phyloP scores from a whole-genome alignment of 2,329 filamentous ascomycete species.

The Daldinia eschscholtzii region DNA sequence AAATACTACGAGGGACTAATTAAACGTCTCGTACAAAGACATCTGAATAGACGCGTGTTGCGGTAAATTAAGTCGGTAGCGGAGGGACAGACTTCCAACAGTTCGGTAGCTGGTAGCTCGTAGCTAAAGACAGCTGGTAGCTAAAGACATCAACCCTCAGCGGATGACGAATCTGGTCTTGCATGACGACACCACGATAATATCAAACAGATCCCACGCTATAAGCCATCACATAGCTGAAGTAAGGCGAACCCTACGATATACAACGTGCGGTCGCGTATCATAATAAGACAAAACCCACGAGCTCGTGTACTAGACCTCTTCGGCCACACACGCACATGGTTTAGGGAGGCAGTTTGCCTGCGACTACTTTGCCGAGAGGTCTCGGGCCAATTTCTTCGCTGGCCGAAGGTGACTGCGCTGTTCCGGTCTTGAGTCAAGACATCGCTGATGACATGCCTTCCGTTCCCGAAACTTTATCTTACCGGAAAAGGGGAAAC shows the following conservation, averaged over 20 bases:
- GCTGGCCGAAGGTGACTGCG: constrained; percentile 28
- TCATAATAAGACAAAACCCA: constrained; percentile 41
- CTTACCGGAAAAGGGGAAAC: constrained; percentile 12
- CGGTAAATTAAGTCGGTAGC: constrained; percentile 16
- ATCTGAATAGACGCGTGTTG: constrained; percentile 14
- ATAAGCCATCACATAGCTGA: constrained; percentile 12
- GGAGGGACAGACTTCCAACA: constrained; percentile 28
- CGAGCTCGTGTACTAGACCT: constrained; percentile 37
- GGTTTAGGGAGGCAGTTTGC: constrained; percentile 34
- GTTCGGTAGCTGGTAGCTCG: constrained; percentile 26
- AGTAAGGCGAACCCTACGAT: constrained; percentile 22
- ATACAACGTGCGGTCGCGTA: constrained; percentile 33
- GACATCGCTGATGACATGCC: constrained; percentile 38
- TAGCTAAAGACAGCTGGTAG: constrained; percentile 12
- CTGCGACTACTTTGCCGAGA: constrained; percentile 36
- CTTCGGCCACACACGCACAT: constrained; percentile 23
- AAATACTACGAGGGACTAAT: constrained; percentile 7
- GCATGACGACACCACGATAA: constrained; percentile 32
- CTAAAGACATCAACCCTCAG: not conserved
- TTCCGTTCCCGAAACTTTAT: constrained; percentile 40
- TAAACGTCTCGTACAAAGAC: constrained; percentile 20
- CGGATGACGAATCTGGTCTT: constrained; percentile 36
- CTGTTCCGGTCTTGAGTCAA: constrained; percentile 32
- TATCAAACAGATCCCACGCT: constrained; percentile 28
- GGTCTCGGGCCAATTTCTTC: constrained; percentile 41